These are phyloP conservation scores for Alternaria burnsii DNA, from an alignment of 2,329 filamentous ascomycete species.

Conservation along the genomic window DNA sequence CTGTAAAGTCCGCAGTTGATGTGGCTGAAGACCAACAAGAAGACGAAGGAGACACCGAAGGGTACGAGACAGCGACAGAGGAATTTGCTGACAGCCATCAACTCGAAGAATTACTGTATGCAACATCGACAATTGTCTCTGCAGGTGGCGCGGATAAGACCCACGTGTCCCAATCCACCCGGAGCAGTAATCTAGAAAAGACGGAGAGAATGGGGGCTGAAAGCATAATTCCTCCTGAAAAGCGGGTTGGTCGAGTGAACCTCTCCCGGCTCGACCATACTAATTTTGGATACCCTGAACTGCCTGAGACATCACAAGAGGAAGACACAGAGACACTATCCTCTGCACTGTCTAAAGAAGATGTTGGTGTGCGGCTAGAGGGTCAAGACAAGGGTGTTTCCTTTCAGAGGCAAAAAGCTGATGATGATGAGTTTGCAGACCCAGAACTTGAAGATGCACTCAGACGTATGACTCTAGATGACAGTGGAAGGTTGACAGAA, in stretches of 20 bases:
- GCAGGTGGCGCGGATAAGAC: constrained; percentile 11
- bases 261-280: constrained; percentile 19
- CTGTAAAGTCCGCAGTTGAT: constrained; percentile 22
- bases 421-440: constrained; percentile 34
- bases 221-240: neutral
- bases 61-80: constrained; percentile 48
- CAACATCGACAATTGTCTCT: constrained; percentile 5
- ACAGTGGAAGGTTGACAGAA: constrained; percentile 17
- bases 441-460: constrained; percentile 38
- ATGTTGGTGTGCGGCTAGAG: neutral
- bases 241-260: constrained; percentile 34
- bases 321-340: neutral
- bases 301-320: constrained; percentile 11
- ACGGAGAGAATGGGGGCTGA: neutral
- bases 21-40: constrained; percentile 27
- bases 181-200: neutral
- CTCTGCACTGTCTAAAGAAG: neutral
- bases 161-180: neutral
- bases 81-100: constrained; percentile 36
- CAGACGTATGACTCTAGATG: constrained; percentile 23
- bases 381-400: neutral
- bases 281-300: constrained; percentile 29
- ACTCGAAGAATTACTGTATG: constrained; percentile 24
- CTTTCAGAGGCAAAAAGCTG: neutral
- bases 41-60: constrained; percentile 37